Evolutionary conservation across 2,329 filamentous ascomycete genomes (phyloP).

Genomic region (Pyrenochaeta sp.): DNA sequence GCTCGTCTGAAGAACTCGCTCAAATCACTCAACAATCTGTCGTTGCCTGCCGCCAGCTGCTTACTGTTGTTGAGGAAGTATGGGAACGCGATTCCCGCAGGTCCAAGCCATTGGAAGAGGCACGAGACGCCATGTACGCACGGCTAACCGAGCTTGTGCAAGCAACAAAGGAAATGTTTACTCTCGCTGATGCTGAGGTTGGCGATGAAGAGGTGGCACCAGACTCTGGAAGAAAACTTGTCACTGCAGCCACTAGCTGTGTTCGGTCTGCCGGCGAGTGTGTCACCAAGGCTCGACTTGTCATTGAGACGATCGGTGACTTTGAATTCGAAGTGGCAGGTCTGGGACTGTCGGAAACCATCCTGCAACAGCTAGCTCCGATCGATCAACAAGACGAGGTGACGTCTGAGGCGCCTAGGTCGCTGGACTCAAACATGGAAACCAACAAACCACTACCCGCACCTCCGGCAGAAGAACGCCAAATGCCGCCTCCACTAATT

Average conservation of each 20-base stretch:
- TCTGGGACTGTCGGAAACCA: conserved; percentile 52
- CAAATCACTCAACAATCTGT: conserved; percentile 85
- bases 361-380: conserved; percentile 43
- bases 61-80: conserved; percentile 82
- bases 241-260: conserved; percentile 83
- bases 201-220: conserved; percentile 81
- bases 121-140: conserved; percentile 79
- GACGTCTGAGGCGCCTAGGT: conserved; percentile 13
- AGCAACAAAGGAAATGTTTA: conserved; percentile 81
- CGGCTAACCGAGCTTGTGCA: conserved; percentile 81
- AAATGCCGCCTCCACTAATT: conserved; percentile 51
- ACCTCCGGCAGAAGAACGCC: conserved; percentile 48
- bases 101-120: conserved; percentile 71
- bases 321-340: conserved; percentile 73
- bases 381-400: conserved; percentile 17
- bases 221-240: conserved; percentile 77
- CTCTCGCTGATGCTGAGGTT: conserved; percentile 71
- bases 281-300: conserved; percentile 82
- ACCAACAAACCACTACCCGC: conserved; percentile 50
- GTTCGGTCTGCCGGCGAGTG: conserved; percentile 92
- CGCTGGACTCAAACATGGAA: conserved; percentile 28
- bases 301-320: conserved; percentile 89
- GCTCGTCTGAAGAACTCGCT: conserved; percentile 84
- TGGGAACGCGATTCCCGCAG: conserved; percentile 78
- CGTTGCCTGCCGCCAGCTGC: conserved; percentile 78